Evolutionary conservation across 2,329 filamentous ascomycete genomes (phyloP).

Genomic region (Penicillium rolfsii): DNA sequence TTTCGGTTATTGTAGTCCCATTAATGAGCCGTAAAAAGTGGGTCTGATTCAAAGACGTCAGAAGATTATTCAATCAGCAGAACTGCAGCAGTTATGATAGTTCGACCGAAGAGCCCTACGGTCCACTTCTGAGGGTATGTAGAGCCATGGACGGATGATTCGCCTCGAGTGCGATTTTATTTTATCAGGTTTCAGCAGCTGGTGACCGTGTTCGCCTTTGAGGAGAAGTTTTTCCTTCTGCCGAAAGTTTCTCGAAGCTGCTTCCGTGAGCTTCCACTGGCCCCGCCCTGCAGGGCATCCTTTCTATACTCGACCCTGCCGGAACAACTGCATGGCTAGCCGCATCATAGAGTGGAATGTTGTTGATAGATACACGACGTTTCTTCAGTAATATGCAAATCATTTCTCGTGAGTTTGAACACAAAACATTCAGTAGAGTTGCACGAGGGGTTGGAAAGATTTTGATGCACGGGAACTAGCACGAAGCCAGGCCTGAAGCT

Average conservation of each 20-base stretch:
- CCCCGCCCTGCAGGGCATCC: conserved; percentile 4
- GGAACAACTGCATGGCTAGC: background rate
- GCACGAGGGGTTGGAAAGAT: conserved; percentile 4
- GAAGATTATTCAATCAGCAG: conserved; percentile 12
- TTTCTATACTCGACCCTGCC: background rate
- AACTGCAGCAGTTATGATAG: background rate
- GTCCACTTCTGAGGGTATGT: conserved; percentile 2
- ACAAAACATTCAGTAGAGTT: too few relatives aligned
- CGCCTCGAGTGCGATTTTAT: background rate
- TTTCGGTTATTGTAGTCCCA: background rate
- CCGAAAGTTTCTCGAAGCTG: conserved; percentile 15
- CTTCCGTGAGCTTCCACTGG: conserved; percentile 4
- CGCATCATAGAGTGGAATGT: background rate
- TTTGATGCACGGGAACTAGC: conserved; percentile 7
- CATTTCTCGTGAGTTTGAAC: too few relatives aligned
- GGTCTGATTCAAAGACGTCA: conserved; percentile 1
- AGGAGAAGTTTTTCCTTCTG: background rate
- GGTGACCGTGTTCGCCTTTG: background rate
- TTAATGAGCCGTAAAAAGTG: background rate
- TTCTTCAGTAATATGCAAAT: too few relatives aligned
- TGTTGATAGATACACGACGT: background rate
- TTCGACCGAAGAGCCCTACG: conserved; percentile 2
- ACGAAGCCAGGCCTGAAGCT: conserved; percentile 9
- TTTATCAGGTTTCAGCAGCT: background rate
- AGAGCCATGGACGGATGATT: conserved; percentile 18